A percentile compares a stretch with the other conserved stretches of the same genome.
Conservation (phyloP, 2,329 filamentous ascomycete genomes). For the Colletotrichum sp. region DNA sequence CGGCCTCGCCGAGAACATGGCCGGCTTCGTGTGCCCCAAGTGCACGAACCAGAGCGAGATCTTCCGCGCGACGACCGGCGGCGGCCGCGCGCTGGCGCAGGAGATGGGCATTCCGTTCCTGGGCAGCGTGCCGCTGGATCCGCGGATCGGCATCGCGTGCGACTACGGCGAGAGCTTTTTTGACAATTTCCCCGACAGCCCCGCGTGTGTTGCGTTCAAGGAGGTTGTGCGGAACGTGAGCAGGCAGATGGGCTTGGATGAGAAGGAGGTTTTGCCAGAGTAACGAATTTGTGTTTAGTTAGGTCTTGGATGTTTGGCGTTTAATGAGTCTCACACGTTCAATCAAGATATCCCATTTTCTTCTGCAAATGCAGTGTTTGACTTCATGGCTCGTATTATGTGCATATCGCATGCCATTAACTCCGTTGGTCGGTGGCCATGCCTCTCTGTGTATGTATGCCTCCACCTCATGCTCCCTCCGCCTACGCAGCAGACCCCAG, state of each 20-base stretch:
- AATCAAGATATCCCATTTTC: not conserved
- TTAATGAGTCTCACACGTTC: not conserved
- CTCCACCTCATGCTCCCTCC: not conserved
- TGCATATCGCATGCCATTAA: not conserved
- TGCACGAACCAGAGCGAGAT: conserved; percentile 85
- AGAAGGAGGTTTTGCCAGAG: conserved; percentile 56
- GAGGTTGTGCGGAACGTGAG: conserved; percentile 78
- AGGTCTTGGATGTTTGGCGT: not conserved
- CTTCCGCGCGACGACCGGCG: conserved; percentile 90
- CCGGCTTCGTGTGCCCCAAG: conserved; percentile 92
- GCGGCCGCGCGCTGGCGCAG: conserved; percentile 78
- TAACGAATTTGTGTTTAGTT: conserved; percentile 18
- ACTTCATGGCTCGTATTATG: conserved; percentile 8
- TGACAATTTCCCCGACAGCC: conserved; percentile 91
- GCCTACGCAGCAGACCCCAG: conserved; percentile 38
- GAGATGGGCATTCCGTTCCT: conserved; percentile 91
- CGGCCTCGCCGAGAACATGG: conserved; percentile 97
- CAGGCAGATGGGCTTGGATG: conserved; percentile 66
- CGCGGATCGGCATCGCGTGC: conserved; percentile 93
- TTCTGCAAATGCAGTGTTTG: not conserved
- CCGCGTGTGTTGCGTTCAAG: conserved; percentile 83
- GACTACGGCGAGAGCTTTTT: conserved; percentile 98
- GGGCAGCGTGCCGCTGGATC: conserved; percentile 89
- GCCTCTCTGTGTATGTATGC: not conserved
- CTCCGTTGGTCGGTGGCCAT: not conserved